Evolutionary conservation across 1,139 yeast genomes (phyloP), one percentile per base, ranked within the genome.

Genomic region (Nakaseomyces uthaithaninus): DNA sequence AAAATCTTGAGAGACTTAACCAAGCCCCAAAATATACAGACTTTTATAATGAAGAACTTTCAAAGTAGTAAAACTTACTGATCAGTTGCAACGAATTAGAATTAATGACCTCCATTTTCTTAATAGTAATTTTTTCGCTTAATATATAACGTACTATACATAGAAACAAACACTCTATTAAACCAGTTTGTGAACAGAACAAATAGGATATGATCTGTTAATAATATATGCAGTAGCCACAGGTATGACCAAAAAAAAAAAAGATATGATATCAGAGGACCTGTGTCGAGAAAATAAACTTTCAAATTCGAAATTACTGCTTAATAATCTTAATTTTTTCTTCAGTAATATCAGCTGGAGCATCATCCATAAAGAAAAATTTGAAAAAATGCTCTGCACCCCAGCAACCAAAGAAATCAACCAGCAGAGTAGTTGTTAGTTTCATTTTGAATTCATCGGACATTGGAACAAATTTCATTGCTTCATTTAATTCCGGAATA

Each of bases 401-500:
- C 80, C 83, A 86, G 40, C 94, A 74, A 36, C 78, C 78, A 31
- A 71, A 77, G 56, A 86, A 77, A 62, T 91, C 99, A 35, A 81
- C 63, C 39, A 84, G 52, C 67, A 91, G 77, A 33, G 87, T 72
- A 2, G 68, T 58, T 3, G 95, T 83, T 59, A 91, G 72, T 63
- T 84, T 83, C 51, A 72, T 52, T 66, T 86, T 89, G 74, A 91
- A 91, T n/a, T 64, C 55, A 26, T 64, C 59, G 30, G 69, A 64
- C 96, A 91, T 89, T 50, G 87, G 86, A 38, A 93, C 98, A 61
- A 91, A 84, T 60, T 80, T 78, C 79, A 91, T 77, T 15, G 85
- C 85, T 59, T 84, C 91, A 59, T 91, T 91, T 57, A 93, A 66
- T 67, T 93, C 99, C 25, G 98, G 98, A 54, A 89, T 62, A 57